Evolutionary conservation across 495 filamentous ascomycete genomes (phyloP).

Genomic region (Neurospora sp.): DNA sequence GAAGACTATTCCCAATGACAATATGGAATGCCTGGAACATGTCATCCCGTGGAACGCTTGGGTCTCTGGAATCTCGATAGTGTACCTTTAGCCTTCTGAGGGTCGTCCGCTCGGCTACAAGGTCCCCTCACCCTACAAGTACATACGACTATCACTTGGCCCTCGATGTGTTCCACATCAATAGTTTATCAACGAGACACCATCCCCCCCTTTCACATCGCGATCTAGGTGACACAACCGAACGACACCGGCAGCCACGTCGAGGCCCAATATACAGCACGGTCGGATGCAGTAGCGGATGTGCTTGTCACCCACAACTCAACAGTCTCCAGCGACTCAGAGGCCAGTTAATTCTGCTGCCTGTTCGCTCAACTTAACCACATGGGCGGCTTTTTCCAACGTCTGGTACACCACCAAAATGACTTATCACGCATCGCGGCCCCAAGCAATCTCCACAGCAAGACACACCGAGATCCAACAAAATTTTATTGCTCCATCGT

Average conservation of each 20-base stretch:
- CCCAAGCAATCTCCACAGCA: neutral
- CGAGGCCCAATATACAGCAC: neutral
- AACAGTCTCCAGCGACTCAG: neutral
- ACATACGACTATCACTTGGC: neutral
- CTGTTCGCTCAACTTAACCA: neutral
- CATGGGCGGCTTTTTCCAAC: neutral
- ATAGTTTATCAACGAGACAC: neutral
- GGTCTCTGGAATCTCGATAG: neutral
- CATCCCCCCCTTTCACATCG: neutral
- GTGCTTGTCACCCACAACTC: neutral
- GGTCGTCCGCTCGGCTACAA: neutral
- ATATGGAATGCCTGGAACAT: neutral
- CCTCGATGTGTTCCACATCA: neutral
- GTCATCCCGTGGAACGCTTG: neutral
- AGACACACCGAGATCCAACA: neutral
- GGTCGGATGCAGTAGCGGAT: neutral
- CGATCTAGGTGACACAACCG: neutral
- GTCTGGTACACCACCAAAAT: neutral
- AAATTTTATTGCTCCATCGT: neutral
- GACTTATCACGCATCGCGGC: neutral
- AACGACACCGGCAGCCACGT: neutral
- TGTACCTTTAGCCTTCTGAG: neutral
- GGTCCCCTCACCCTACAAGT: too few relatives aligned
- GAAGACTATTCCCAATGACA: neutral
- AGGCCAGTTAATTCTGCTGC: neutral